Conservation (phyloP, 2,329 filamentous ascomycete genomes). For the Mycosphaerella sp. region DNA sequence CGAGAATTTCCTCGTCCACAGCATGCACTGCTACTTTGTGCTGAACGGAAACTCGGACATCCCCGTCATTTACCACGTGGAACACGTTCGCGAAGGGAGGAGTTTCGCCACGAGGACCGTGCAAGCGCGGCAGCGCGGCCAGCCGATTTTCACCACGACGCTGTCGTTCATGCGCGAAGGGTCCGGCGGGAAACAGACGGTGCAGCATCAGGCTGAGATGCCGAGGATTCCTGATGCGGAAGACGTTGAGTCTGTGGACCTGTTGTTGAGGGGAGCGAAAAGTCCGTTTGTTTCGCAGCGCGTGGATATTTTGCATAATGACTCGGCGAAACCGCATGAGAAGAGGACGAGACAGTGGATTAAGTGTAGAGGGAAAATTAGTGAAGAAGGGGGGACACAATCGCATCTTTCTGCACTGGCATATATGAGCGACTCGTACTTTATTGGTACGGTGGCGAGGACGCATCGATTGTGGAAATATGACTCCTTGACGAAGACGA, state of each 20-base stretch:
- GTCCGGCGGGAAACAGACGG: slow-evolving; percentile 49
- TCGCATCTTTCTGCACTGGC: slow-evolving; percentile 83
- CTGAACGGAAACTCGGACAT: slow-evolving; percentile 79
- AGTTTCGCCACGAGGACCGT: slow-evolving; percentile 90
- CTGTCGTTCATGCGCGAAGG: slow-evolving; percentile 74
- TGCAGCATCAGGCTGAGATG: slow-evolving; percentile 60
- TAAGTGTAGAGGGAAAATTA: slow-evolving; percentile 67
- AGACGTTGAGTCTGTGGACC: slow-evolving; percentile 34
- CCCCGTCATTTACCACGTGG: slow-evolving; percentile 90
- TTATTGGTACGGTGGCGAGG: slow-evolving; percentile 80
- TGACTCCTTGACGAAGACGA: slow-evolving; percentile 34
- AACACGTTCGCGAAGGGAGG: slow-evolving; percentile 82
- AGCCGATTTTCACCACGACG: slow-evolving; percentile 91
- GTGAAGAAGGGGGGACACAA: slow-evolving; percentile 63
- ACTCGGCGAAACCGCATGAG: slow-evolving; percentile 51
- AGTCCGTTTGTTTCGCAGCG: slow-evolving; percentile 55
- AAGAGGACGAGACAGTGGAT: slow-evolving; percentile 66
- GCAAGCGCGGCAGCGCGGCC: slow-evolving; percentile 83
- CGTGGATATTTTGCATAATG: slow-evolving; percentile 52
- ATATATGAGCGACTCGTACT: slow-evolving; percentile 82
- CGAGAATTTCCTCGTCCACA: slow-evolving; percentile 74
- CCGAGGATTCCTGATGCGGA: slow-evolving; percentile 41
- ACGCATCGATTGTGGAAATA: slow-evolving; percentile 77
- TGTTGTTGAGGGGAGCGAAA: slow-evolving; percentile 32
- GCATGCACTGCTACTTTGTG: slow-evolving; percentile 99